Evolutionary conservation across 2,329 filamentous ascomycete species (phyloP).

Genomic region (Colletotrichum sp.): DNA sequence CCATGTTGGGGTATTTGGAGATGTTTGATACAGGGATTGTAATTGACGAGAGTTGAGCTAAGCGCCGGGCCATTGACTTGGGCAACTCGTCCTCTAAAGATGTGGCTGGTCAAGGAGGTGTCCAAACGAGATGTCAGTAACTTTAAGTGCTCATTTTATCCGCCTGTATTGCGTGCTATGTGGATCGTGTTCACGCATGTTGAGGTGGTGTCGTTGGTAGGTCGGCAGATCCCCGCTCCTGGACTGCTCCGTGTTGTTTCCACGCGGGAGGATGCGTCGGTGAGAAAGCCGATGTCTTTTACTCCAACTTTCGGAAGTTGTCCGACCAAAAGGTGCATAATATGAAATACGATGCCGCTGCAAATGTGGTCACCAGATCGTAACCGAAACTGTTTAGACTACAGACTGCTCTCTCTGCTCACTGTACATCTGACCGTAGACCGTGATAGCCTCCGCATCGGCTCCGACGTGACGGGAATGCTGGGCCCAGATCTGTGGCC

Average conservation of each 20-base stretch:
- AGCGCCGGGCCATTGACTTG: not conserved
- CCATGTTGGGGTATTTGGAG: not conserved
- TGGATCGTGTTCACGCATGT: not conserved
- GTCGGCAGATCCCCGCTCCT: not conserved
- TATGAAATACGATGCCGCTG: not conserved
- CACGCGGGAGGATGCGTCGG: not conserved
- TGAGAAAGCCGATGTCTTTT: constrained; percentile 2
- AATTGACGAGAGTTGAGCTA: not conserved
- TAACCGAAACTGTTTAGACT: not conserved
- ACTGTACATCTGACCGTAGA: not conserved
- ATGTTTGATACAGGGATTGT: not conserved
- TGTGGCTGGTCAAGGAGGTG: not conserved
- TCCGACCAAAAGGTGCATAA: not conserved
- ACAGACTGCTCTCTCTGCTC: not conserved
- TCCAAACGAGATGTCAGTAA: not conserved
- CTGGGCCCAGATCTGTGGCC: not conserved
- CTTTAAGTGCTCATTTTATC: not conserved
- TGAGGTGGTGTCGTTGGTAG: not conserved
- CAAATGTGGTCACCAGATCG: not conserved
- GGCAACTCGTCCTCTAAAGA: not conserved
- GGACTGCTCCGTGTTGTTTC: not conserved
- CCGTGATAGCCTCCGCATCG: not conserved
- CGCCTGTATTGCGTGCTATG: not conserved
- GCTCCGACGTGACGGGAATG: not conserved
- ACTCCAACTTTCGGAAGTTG: not conserved